These are phyloP conservation scores for Botrytis fabae DNA, from an alignment of 2,329 filamentous ascomycete species.

Conservation along the genomic window DNA sequence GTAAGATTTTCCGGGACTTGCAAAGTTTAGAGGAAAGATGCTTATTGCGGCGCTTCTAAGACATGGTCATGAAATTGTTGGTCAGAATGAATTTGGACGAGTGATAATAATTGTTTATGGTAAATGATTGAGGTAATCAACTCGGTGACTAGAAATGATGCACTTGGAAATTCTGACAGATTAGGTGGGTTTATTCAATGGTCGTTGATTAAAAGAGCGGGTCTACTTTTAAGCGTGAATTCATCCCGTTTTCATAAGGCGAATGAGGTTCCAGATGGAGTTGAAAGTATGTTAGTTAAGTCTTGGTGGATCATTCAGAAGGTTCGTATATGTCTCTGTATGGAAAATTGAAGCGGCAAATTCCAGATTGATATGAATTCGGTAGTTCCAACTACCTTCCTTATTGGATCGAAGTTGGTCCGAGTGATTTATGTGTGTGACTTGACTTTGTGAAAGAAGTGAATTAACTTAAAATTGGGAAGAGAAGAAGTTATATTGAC, in stretches of 20 bases:
- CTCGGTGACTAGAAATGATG: background rate
- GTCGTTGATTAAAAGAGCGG: background rate
- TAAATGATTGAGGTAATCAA: background rate
- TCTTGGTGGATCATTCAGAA: background rate
- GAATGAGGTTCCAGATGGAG: conserved; percentile 1
- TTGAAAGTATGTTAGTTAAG: background rate
- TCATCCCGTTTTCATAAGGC: background rate
- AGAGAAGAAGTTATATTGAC: background rate
- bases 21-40: background rate
- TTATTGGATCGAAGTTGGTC: background rate
- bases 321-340: conserved; percentile 10
- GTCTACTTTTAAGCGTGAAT: background rate
- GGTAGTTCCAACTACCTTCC: background rate
- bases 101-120: background rate
- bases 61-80: background rate
- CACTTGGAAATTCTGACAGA: background rate
- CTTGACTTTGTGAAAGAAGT: background rate
- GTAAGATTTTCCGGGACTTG: conserved; percentile 10
- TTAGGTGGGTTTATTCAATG: conserved; percentile 5
- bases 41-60: background rate
- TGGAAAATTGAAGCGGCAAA: conserved; percentile 6
- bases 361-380: background rate
- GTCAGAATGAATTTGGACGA: background rate
- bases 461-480: background rate
- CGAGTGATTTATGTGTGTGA: background rate